phyloP scores from a whole-genome alignment of 2,329 filamentous ascomycete genomes.

The Pezicula radicicola region DNA sequence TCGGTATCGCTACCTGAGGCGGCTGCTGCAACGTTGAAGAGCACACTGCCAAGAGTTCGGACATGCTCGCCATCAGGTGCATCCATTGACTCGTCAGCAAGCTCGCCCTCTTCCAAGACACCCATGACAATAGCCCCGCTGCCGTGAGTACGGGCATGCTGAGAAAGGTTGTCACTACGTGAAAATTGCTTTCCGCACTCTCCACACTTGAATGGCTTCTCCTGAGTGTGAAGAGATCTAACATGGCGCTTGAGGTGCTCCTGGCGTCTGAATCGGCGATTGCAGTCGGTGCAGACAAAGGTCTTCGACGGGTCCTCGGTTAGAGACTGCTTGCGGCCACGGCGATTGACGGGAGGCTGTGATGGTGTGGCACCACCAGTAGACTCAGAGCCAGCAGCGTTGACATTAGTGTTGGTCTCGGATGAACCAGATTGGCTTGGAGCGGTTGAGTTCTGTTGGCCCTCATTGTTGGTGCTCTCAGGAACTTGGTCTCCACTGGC shows the following conservation, averaged over 20 bases:
- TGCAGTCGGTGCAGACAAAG: slow-evolving; percentile 95
- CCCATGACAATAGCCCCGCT: slow-evolving; percentile 89
- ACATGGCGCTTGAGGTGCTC: slow-evolving; percentile 99
- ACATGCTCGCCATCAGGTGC: slow-evolving; percentile 57
- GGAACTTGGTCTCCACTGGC: slow-evolving; percentile 23
- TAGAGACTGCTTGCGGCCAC: slow-evolving; percentile 95
- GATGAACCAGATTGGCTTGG: slow-evolving; percentile 40
- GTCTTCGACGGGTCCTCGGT: slow-evolving; percentile 98
- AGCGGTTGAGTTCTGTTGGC: slow-evolving; percentile 24
- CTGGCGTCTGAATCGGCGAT: slow-evolving; percentile 94
- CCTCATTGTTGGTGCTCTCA: slow-evolving; percentile 20
- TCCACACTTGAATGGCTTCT: slow-evolving; percentile 96
- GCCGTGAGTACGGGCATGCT: slow-evolving; percentile 92
- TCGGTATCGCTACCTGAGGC: slow-evolving; percentile 64
- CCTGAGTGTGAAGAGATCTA: slow-evolving; percentile 94
- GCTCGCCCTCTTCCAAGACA: slow-evolving; percentile 71
- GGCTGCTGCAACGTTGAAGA: slow-evolving; percentile 78
- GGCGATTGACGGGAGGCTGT: slow-evolving; percentile 72
- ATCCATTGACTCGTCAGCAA: slow-evolving; percentile 38
- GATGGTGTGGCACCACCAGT: slow-evolving; percentile 25
- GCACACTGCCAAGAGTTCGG: slow-evolving; percentile 67
- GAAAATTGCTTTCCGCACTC: slow-evolving; percentile 99
- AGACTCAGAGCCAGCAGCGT: slow-evolving; percentile 39
- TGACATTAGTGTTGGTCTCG: slow-evolving; percentile 35
- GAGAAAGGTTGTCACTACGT: slow-evolving; percentile 92